Evolutionary conservation across 1,284 basidiomycete species (phyloP).

Genomic region (Irpex sp.): DNA sequence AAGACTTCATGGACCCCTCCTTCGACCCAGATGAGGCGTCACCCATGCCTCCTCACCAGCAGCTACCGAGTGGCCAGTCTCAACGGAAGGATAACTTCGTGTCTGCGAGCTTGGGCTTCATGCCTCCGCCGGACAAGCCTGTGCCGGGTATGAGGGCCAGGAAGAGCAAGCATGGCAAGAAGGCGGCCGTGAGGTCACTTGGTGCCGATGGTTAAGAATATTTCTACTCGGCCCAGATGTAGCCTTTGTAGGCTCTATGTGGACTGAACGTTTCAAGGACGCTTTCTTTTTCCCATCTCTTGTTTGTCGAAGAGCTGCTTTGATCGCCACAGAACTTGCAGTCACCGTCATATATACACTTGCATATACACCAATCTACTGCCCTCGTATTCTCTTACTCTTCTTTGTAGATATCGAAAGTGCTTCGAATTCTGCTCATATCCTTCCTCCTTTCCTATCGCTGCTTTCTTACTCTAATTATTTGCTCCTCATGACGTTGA

Average conservation of each 20-base stretch:
- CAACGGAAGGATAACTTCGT: not conserved
- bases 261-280: not conserved
- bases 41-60: not conserved
- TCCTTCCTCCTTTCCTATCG: not conserved
- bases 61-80: not conserved
- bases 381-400: not conserved
- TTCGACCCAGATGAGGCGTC: slow-evolving; percentile 7
- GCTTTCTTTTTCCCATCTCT: not conserved
- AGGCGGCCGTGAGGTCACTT: slow-evolving; percentile 38
- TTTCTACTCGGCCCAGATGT: not conserved
- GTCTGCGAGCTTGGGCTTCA: slow-evolving; percentile 8
- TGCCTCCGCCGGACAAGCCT: slow-evolving; percentile 13
- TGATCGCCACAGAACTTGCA: not conserved
- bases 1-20: slow-evolving; percentile 16
- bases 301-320: not conserved
- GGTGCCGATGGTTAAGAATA: slow-evolving; percentile 23
- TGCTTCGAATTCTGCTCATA: not conserved
- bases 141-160: slow-evolving; percentile 37
- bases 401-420: not conserved
- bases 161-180: slow-evolving; percentile 40
- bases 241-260: not conserved
- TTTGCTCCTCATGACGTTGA: not conserved
- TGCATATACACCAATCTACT: not conserved
- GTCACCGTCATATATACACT: not conserved
- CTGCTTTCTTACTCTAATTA: not conserved